Evolutionary conservation across 1,284 basidiomycete genomes (phyloP).

Genomic region (Testicularia cyperi): DNA sequence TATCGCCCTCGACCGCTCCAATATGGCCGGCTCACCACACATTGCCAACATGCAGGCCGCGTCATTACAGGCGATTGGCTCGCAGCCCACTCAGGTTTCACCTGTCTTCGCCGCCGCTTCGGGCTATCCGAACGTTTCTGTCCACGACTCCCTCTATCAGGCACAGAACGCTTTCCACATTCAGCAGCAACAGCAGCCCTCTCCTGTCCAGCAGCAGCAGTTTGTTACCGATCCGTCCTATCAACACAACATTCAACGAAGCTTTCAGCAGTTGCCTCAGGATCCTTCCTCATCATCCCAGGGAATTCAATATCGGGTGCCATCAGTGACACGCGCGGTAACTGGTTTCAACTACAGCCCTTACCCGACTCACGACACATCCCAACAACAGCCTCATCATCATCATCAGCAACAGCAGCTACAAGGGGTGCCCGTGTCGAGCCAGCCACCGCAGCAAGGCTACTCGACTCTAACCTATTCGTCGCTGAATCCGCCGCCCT

Average conservation of each 20-base stretch:
- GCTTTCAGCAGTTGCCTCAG: constrained; percentile 7
- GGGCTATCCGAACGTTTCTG: too few relatives aligned
- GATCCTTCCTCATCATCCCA: constrained; percentile 10
- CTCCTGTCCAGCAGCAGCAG: constrained; percentile 3
- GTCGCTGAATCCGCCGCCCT: too few relatives aligned
- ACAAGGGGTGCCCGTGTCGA: too few relatives aligned
- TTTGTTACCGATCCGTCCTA: constrained; percentile 9
- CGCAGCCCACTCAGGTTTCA: too few relatives aligned
- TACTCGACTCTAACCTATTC: too few relatives aligned
- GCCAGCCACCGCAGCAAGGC: too few relatives aligned
- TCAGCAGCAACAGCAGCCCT: constrained; percentile 9
- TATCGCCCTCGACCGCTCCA: too few relatives aligned
- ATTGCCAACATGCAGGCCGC: constrained; percentile 21
- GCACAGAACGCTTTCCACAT: constrained; percentile 10
- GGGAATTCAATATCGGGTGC: constrained; percentile 16
- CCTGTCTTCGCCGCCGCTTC: too few relatives aligned
- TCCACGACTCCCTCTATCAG: too few relatives aligned
- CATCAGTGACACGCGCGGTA: constrained; percentile 12
- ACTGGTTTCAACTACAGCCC: constrained; percentile 15
- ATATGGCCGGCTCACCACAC: too few relatives aligned
- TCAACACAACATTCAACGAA: constrained; percentile 11
- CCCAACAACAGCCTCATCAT: constrained; percentile 11
- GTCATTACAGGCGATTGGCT: constrained; percentile 16
- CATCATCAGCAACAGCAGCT: constrained; percentile 8
- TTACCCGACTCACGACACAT: constrained; percentile 14